phyloP scores from a whole-genome alignment of 2,329 filamentous ascomycete genomes.

The Pseudofabraea citricarpa region DNA sequence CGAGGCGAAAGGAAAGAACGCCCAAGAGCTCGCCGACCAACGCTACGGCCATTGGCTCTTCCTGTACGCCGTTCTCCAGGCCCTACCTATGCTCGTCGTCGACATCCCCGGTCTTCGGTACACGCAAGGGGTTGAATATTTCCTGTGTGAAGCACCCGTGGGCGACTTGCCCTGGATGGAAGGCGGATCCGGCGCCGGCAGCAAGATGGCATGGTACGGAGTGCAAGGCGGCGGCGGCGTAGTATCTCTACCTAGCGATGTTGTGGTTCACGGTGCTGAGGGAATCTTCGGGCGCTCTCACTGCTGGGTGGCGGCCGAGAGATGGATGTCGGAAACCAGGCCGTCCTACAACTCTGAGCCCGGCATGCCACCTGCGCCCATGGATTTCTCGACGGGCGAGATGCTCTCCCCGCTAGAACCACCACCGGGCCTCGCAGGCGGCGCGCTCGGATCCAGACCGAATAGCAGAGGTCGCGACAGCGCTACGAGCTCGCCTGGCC shows the following conservation, averaged over 20 bases:
- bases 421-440: slow-evolving; percentile 20
- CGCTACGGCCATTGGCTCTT: slow-evolving; percentile 78
- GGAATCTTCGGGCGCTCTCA: slow-evolving; percentile 64
- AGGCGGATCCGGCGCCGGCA: slow-evolving; percentile 48
- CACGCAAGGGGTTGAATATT: slow-evolving; percentile 74
- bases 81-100: slow-evolving; percentile 70
- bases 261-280: slow-evolving; percentile 59
- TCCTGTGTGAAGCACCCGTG: slow-evolving; percentile 71
- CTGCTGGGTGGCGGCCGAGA: slow-evolving; percentile 61
- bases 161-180: slow-evolving; percentile 70
- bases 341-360: slow-evolving; percentile 1
- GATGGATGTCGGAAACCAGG: slow-evolving; percentile 41
- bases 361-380: neutral
- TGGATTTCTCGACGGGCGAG: neutral
- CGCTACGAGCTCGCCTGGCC: slow-evolving; percentile 5
- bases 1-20: slow-evolving; percentile 58
- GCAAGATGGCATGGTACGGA: slow-evolving; percentile 69
- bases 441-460: slow-evolving; percentile 12
- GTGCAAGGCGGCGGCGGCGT: slow-evolving; percentile 62
- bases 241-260: slow-evolving; percentile 56
- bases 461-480: slow-evolving; percentile 10
- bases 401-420: slow-evolving; percentile 18
- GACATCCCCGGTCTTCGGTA: slow-evolving; percentile 67
- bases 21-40: slow-evolving; percentile 65
- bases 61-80: slow-evolving; percentile 72